Base-by-base conservation (phyloP, 257 asterid species). In the Voacanga thouarsii region DNA sequence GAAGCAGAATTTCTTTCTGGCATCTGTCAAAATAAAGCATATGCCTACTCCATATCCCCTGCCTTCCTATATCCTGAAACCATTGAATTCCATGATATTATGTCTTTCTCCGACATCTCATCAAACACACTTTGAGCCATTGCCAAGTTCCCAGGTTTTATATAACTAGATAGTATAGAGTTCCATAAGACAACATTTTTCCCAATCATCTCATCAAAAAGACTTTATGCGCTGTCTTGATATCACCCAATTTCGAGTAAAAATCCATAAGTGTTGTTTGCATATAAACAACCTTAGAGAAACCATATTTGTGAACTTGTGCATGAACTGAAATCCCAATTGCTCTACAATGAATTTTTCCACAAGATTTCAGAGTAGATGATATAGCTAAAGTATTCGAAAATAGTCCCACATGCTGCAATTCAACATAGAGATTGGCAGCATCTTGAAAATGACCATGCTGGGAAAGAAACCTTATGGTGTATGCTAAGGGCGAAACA, bases 181-280 rank as follows among this genome's bases (percentile, higher is more conserved):
- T 93, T 95, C 99, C 99, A 95, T 3, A 96, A 84, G 7, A 93
- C 96, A 49, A 93, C 86, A 75, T 90, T 91, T 80, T 79, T 90
- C 44, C 51, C 91, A 12, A 51, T 63, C 84, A 92, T 92, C 82
- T 86, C 93, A 82, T 85, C 90, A 49, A 94, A n/a, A n/a, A 92
- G 83, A 89, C 85, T 81, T 78, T 85, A 14, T 86, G 98, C 0
- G 98, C 94, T 66, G 82, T 78, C 43, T 33, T 89, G 94, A 89
- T 87, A 37, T 89, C 88, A 1, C 94, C 96, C 76, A 84, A 49
- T 83, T 95, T 95, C 18, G 91, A 80, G 77, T 95, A 95, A 78
- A 90, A 95, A 83, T 86, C 97, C 67, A 93, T 65, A 28, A 95
- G 87, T 39, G 97, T 92, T 0, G 97, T 95, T 33, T 93, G 97